Evolutionary conservation across 139 green algal genomes (phyloP).

Genomic region (Spirogloea muscicola): DNA sequence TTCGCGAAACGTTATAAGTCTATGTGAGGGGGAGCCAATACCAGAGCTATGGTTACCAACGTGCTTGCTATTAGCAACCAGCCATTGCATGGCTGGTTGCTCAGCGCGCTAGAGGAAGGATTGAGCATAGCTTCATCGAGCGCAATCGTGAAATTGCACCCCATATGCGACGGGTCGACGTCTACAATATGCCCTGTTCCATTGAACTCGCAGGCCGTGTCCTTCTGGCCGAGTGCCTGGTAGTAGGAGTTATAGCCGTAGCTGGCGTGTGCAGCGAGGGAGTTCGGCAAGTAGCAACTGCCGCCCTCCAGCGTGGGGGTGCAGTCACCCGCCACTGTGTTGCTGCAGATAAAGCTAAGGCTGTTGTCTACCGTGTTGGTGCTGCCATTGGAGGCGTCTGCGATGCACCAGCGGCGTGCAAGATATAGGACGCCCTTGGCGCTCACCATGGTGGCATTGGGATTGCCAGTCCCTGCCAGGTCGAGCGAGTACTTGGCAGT

Average conservation of each 20-base stretch:
- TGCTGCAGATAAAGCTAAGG: background rate
- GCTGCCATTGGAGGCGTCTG: background rate
- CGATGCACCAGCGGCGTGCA: background rate
- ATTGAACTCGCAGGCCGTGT: background rate
- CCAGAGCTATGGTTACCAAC: too few species aligned
- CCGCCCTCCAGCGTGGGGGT: background rate
- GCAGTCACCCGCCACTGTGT: constrained; percentile 2
- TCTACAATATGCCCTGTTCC: background rate
- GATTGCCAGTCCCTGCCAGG: background rate
- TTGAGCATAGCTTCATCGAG: constrained; percentile 9
- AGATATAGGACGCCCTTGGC: background rate
- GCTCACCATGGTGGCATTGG: background rate
- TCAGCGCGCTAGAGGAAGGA: too few species aligned
- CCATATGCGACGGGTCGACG: background rate
- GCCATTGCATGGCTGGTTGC: too few species aligned
- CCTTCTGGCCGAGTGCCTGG: constrained; percentile 2
- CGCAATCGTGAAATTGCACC: background rate
- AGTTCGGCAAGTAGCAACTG: background rate
- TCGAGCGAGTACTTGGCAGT: constrained; percentile 20
- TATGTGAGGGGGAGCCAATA: too few species aligned
- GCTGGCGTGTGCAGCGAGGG: background rate
- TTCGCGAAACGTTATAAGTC: too few species aligned
- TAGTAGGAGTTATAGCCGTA: constrained; percentile 9
- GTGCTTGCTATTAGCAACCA: too few species aligned
- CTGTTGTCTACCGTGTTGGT: background rate